phyloP scores from a whole-genome alignment of 352 stramenopile species.

The Phytopythium montanum region DNA sequence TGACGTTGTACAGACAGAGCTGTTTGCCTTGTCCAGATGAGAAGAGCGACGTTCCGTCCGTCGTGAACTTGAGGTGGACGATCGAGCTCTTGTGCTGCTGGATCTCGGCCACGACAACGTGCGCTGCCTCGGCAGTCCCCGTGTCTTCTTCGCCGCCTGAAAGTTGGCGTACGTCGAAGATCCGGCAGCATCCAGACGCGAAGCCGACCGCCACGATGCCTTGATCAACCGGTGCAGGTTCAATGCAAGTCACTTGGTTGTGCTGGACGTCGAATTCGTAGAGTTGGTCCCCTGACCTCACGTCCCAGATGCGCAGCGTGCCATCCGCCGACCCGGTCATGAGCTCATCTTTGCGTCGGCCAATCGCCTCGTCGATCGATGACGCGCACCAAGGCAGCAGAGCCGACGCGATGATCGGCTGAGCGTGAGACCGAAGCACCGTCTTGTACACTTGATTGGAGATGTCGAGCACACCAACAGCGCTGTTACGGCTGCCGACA shows the following conservation, averaged over 20 bases:
- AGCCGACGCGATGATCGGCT: slow-evolving; percentile 26
- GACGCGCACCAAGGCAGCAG: slow-evolving; percentile 10
- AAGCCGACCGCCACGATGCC: slow-evolving; percentile 76
- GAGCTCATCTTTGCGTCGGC: slow-evolving; percentile 27
- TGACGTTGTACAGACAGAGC: slow-evolving; percentile 59
- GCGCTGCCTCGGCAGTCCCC: not conserved
- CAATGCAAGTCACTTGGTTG: slow-evolving; percentile 58
- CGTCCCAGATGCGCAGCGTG: slow-evolving; percentile 85
- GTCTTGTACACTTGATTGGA: slow-evolving; percentile 77
- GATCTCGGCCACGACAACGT: slow-evolving; percentile 61
- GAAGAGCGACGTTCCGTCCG: slow-evolving; percentile 37
- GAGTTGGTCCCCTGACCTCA: slow-evolving; percentile 48
- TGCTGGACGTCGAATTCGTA: slow-evolving; percentile 84
- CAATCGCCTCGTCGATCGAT: slow-evolving; percentile 5
- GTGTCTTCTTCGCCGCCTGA: not conserved
- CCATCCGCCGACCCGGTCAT: slow-evolving; percentile 69
- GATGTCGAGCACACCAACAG: slow-evolving; percentile 86
- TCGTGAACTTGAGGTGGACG: slow-evolving; percentile 44
- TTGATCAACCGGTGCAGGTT: slow-evolving; percentile 29
- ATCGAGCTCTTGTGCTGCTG: slow-evolving; percentile 84
- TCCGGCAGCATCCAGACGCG: slow-evolving; percentile 68
- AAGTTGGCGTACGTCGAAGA: slow-evolving; percentile 67
- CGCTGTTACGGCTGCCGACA: slow-evolving; percentile 66
- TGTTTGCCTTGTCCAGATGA: slow-evolving; percentile 53
- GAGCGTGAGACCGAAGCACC: slow-evolving; percentile 72